Percentiles rank a stretch among this genome's conserved stretches.
These are phyloP conservation scores for Tardiomyces blankii DNA, from an alignment of 1,139 yeast species.

Conservation along the genomic window DNA sequence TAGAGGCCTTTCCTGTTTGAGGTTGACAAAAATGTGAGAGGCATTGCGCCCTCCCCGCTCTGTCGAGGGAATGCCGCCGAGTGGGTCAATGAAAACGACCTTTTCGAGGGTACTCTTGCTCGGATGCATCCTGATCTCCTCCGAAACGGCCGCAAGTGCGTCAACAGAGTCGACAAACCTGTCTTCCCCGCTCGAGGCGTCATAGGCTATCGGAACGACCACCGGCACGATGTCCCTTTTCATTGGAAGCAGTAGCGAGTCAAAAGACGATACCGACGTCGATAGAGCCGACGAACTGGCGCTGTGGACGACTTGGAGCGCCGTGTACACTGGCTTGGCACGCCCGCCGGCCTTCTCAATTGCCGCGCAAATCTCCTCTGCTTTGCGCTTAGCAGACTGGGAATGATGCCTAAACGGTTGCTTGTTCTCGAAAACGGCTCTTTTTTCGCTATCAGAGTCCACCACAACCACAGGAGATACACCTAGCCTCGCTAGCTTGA, in stretches of 20 bases:
- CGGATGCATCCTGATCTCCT: slow-evolving; percentile 17
- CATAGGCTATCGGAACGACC: slow-evolving; percentile 46
- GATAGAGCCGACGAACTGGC: slow-evolving; percentile 3
- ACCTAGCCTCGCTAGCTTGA: slow-evolving; percentile 37
- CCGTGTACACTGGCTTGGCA: background rate
- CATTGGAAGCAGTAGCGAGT: slow-evolving; percentile 21
- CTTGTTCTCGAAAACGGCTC: slow-evolving; percentile 12
- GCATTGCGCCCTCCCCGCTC: slow-evolving; percentile 46
- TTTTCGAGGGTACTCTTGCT: slow-evolving; percentile 56
- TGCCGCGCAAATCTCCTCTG: slow-evolving; percentile 14
- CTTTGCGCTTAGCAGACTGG: slow-evolving; percentile 14
- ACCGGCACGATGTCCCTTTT: slow-evolving; percentile 43
- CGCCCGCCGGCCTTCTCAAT: slow-evolving; percentile 9
- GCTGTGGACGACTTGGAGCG: background rate
- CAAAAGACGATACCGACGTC: slow-evolving; percentile 10
- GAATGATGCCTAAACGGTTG: slow-evolving; percentile 14
- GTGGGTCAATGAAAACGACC: slow-evolving; percentile 61
- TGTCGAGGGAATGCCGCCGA: slow-evolving; percentile 84
- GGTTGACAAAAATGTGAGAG: slow-evolving; percentile 79
- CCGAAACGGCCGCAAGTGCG: slow-evolving; percentile 26
- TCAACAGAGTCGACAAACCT: slow-evolving; percentile 28
- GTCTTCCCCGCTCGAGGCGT: slow-evolving; percentile 30
- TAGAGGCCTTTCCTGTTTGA: slow-evolving; percentile 69
- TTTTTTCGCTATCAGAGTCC: slow-evolving; percentile 25
- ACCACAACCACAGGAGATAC: slow-evolving; percentile 31